Conservation (phyloP, 768 basidiomycete species). For the Podaxis sp. region DNA sequence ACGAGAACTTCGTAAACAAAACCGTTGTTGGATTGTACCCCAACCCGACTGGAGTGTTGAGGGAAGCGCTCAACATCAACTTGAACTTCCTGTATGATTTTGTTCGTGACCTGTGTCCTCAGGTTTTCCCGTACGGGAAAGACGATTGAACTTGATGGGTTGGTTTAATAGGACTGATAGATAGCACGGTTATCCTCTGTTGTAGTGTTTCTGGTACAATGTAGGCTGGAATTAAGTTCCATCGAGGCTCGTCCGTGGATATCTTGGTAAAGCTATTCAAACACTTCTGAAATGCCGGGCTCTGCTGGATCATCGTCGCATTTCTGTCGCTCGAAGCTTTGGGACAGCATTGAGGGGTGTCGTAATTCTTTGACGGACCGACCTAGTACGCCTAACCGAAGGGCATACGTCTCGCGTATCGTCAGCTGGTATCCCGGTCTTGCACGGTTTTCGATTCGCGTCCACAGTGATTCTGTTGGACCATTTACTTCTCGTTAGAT, state of each 20-base stretch:
- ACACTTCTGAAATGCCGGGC: background rate
- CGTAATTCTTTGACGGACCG: too few species aligned
- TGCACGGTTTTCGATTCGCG: too few species aligned
- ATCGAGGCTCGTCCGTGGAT: background rate
- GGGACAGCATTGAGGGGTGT: too few species aligned
- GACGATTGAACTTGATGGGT: background rate
- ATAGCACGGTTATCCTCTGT: too few species aligned
- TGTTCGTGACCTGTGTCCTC: slow-evolving; percentile 11
- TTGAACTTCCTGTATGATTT: slow-evolving; percentile 10
- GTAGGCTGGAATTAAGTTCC: background rate
- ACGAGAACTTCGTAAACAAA: slow-evolving; percentile 19
- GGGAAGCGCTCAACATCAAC: slow-evolving; percentile 18
- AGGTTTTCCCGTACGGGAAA: slow-evolving; percentile 18
- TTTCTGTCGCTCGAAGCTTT: background rate
- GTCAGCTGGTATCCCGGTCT: too few species aligned
- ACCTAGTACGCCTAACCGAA: too few species aligned
- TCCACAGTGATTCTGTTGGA: too few species aligned
- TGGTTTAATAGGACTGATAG: too few species aligned
- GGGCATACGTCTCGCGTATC: too few species aligned
- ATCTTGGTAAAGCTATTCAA: background rate
- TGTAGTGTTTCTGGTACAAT: too few species aligned
- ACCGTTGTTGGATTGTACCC: slow-evolving; percentile 21
- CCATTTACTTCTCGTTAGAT: too few species aligned
- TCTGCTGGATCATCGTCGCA: background rate
- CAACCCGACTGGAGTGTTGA: slow-evolving; percentile 18